Evolutionary conservation across 1,284 basidiomycete genomes (phyloP), one percentile per base, ranked within the genome.

Genomic region (Kalmanozyma brasiliensis): DNA sequence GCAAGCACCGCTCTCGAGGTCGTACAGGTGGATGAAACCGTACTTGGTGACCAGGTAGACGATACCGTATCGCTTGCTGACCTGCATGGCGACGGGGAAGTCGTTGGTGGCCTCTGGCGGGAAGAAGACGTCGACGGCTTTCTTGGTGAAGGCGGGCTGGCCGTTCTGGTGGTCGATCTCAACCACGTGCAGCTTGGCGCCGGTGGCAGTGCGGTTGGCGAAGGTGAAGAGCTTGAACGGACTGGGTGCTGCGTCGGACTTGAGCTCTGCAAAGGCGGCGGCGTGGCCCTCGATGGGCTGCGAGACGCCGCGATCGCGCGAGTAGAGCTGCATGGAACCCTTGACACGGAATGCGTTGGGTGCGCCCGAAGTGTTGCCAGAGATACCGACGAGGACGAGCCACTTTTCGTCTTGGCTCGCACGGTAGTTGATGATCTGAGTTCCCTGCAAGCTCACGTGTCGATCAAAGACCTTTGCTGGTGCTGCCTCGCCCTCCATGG

Each of bases 1-100:
- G 85, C 96, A 98, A 49, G 93, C 91, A 61, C 95, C 96, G n/a
- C 91, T 89, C 84, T 99, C 96, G 73, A 98, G 88, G 84, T 99
- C 96, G 84, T 99, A 99, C 16, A 99, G 88, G 84, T 98, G 96
- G 80, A 99, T 98, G 85, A 99, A 99, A 47, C 96, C 96, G 83
- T 94, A 98, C 84, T 99, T 99, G 63, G 96, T 98, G 80, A 98
- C 92, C 61, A 99, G 88, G 85, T 96, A 99, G 78, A 97, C 87
- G 84, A 99, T 94, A 44, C 95, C 95, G 84, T 98, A 95, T 80
- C 93, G 92, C 84, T 91, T 89, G 51, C 95, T 98, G 41, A 98
- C 93, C 83, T 99, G 96, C 92, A 99, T 98, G 26, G 95, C 93
- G 36, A 99, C 96, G n/a, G 96, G 96, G 87, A 99, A 99, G 83